Conservation (phyloP, 768 basidiomycete species). For the Megacollybia marginata region DNA sequence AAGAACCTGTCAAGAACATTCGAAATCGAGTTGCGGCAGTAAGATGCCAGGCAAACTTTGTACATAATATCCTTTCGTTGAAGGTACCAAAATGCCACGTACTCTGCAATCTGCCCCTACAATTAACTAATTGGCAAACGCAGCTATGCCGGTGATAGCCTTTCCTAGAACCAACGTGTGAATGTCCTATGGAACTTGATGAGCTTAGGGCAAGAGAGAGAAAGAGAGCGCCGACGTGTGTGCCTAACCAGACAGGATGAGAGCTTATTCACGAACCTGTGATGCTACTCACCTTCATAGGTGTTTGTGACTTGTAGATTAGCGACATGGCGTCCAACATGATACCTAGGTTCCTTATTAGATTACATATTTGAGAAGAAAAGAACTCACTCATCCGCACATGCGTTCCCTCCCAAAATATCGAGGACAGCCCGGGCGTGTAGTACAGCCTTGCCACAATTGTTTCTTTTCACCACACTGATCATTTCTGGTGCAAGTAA, state of each 20-base stretch:
- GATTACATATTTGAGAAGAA: constrained; percentile 1
- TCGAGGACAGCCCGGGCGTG: constrained; percentile 80
- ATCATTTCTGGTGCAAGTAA: constrained; percentile 84
- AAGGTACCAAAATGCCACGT: too few species aligned
- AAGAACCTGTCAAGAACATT: too few species aligned
- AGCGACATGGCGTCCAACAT: constrained; percentile 89
- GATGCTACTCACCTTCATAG: constrained; percentile 63
- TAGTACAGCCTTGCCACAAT: constrained; percentile 87
- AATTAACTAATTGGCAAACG: constrained; percentile 55
- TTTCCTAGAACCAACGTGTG: constrained; percentile 91
- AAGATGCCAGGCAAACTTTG: too few species aligned
- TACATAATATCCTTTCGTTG: too few species aligned
- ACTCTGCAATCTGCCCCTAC: too few species aligned
- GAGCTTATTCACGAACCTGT: neutral
- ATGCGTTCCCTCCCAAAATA: constrained; percentile 91
- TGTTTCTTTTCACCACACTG: constrained; percentile 91
- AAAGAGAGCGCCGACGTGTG: constrained; percentile 37
- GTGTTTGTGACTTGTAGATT: constrained; percentile 96
- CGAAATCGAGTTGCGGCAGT: too few species aligned
- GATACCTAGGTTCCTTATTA: constrained; percentile 48
- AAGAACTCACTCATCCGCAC: constrained; percentile 75
- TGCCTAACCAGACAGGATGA: constrained; percentile 30
- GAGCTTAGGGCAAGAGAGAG: constrained; percentile 2
- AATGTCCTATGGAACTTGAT: constrained; percentile 53
- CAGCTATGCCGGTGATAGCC: constrained; percentile 83